Conservation (phyloP, 2,329 filamentous ascomycete species). For the Corniculantispora saksenae region DNA sequence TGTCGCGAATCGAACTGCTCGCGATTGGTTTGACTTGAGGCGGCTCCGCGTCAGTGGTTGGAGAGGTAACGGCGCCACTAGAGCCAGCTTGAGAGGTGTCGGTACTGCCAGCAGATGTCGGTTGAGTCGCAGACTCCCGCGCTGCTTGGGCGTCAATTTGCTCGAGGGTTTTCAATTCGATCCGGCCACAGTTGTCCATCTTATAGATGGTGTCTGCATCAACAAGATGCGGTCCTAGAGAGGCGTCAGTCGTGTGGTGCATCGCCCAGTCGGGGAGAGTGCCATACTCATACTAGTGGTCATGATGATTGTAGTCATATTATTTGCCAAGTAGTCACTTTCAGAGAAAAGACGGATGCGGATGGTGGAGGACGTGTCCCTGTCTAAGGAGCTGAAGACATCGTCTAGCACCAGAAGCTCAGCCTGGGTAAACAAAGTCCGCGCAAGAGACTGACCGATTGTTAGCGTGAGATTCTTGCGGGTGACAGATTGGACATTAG, state of each 20-base stretch:
- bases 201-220: too few relatives aligned
- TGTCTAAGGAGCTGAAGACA: conserved; percentile 34
- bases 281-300: conserved; percentile 28
- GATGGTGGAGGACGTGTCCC: conserved; percentile 19
- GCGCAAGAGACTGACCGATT: too few relatives aligned
- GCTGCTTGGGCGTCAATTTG: not conserved
- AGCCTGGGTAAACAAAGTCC: conserved; percentile 32
- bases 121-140: not conserved
- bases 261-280: too few relatives aligned
- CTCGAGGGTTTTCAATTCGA: not conserved
- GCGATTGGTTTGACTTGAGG: too few relatives aligned
- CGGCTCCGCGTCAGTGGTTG: conserved; percentile 19
- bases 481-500: too few relatives aligned
- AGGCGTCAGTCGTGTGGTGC: too few relatives aligned
- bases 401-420: conserved; percentile 32
- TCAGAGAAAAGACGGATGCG: conserved; percentile 25
- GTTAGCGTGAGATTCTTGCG: too few relatives aligned
- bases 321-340: not conserved
- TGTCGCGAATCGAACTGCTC: too few relatives aligned
- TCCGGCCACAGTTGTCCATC: not conserved
- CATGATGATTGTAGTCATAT: conserved; percentile 25
- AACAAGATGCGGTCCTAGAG: too few relatives aligned
- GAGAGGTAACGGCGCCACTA: too few relatives aligned
- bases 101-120: too few relatives aligned
- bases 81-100: too few relatives aligned